These are phyloP conservation scores for Ceratocystiopsis brevicomis DNA, from an alignment of 2,329 filamentous ascomycete genomes.

Conservation along the genomic window DNA sequence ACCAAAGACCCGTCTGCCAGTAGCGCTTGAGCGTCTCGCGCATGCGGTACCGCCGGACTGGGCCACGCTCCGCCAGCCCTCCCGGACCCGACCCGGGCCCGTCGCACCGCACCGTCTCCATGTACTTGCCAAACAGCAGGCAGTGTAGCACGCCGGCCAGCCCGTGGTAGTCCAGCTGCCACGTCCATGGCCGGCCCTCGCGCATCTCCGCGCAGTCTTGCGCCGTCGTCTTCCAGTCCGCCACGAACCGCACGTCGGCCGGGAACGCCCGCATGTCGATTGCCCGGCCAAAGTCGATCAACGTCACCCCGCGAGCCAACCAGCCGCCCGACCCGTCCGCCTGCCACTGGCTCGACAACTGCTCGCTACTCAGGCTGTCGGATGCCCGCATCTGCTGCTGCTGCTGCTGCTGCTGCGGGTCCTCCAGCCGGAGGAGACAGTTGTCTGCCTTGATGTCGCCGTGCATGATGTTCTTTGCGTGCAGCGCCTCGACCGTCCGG, in stretches of 20 bases:
- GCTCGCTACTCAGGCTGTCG: background rate
- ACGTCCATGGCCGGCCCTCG: conserved; percentile 87
- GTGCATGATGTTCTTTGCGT: conserved; percentile 62
- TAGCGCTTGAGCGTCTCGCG: conserved; percentile 78
- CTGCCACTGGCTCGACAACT: conserved; percentile 45
- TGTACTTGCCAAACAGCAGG: conserved; percentile 85
- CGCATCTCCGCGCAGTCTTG: conserved; percentile 93
- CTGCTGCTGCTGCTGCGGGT: conserved; percentile 21
- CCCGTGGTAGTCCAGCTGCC: conserved; percentile 92
- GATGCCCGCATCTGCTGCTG: background rate
- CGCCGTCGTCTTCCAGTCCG: conserved; percentile 78
- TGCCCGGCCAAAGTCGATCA: conserved; percentile 88
- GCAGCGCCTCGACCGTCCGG: conserved; percentile 73
- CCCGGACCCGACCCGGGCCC: background rate
- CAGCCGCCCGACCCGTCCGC: conserved; percentile 61
- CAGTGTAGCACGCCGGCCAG: conserved; percentile 75
- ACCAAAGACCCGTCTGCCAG: conserved; percentile 91
- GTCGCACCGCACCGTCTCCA: conserved; percentile 51
- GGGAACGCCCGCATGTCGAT: conserved; percentile 84
- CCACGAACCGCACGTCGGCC: conserved; percentile 66
- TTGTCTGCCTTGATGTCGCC: conserved; percentile 95
- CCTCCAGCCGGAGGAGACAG: conserved; percentile 72
- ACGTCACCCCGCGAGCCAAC: conserved; percentile 56
- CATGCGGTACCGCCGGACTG: conserved; percentile 52
- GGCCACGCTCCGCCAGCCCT: conserved; percentile 21